These are phyloP conservation scores for Solanum arcanum DNA, from an alignment of 257 asterid species.

Conservation along the genomic window DNA sequence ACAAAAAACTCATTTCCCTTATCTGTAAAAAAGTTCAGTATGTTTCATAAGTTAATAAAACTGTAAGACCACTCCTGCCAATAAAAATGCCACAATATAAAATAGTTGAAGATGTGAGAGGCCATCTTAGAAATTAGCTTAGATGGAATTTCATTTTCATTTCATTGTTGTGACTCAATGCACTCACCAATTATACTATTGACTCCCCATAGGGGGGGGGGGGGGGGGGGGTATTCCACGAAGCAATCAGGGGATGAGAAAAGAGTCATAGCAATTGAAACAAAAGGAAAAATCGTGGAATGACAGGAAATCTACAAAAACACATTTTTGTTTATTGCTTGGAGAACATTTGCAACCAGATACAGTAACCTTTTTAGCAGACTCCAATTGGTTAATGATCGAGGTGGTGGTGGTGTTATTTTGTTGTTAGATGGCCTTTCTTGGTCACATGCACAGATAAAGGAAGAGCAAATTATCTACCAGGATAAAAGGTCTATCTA, in stretches of 20 bases:
- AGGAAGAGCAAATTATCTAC: not conserved
- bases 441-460: not conserved
- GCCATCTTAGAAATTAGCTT: not conserved
- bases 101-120: not conserved
- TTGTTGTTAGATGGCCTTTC: not conserved
- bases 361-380: not conserved
- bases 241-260: not conserved
- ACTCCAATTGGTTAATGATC: not conserved
- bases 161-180: not conserved
- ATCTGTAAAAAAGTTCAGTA: constrained; percentile 36
- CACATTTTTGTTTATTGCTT: not conserved
- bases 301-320: not conserved
- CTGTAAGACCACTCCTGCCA: not conserved
- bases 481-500: not conserved
- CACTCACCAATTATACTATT: not conserved
- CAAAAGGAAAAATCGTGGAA: not conserved
- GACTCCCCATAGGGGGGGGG: not conserved
- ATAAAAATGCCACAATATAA: not conserved
- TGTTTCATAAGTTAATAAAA: not conserved
- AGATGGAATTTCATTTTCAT: not conserved
- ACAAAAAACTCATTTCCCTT: constrained; percentile 68
- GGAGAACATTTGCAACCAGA: not conserved
- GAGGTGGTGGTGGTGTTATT: not conserved
- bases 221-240: not conserved
- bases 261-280: not conserved